These are phyloP conservation scores for Penicillium sp. DNA, from an alignment of 2,329 filamentous ascomycete genomes.

Conservation along the genomic window DNA sequence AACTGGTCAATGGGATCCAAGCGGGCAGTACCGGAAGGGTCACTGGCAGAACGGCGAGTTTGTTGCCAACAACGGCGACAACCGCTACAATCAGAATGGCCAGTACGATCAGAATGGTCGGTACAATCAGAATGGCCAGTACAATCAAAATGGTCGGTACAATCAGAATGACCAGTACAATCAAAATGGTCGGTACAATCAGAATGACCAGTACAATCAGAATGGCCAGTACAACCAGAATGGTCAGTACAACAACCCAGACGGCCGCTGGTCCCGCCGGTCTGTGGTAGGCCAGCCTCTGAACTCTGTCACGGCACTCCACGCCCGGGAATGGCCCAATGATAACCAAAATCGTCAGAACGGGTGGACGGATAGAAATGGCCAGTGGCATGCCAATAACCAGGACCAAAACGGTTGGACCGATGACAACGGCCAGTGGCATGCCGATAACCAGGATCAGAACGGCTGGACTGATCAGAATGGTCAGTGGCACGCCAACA, in stretches of 20 bases:
- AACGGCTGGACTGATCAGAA: background rate
- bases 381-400: background rate
- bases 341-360: conserved; percentile 2
- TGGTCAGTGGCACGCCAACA: conserved; percentile 2
- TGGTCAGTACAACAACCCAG: no score
- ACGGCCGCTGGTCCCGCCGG: background rate
- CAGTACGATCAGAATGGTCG: background rate
- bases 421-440: background rate
- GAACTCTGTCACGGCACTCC: no score
- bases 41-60: conserved; percentile 22
- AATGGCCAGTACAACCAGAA: no score
- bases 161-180: no score
- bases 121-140: background rate
- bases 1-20: conserved; percentile 22
- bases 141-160: no score
- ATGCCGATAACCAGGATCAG: conserved; percentile 5
- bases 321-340: no score
- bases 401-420: conserved; percentile 7
- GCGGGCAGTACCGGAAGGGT: conserved; percentile 23
- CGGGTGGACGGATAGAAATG: background rate
- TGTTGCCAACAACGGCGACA: conserved; percentile 13
- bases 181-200: no score
- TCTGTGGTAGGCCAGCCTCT: background rate
- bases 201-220: no score
- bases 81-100: conserved; percentile 6